A percentile compares a stretch with the other conserved stretches of the same genome.
Conservation (phyloP, 2,329 filamentous ascomycete genomes). For the Penicillium griseofulvum region DNA sequence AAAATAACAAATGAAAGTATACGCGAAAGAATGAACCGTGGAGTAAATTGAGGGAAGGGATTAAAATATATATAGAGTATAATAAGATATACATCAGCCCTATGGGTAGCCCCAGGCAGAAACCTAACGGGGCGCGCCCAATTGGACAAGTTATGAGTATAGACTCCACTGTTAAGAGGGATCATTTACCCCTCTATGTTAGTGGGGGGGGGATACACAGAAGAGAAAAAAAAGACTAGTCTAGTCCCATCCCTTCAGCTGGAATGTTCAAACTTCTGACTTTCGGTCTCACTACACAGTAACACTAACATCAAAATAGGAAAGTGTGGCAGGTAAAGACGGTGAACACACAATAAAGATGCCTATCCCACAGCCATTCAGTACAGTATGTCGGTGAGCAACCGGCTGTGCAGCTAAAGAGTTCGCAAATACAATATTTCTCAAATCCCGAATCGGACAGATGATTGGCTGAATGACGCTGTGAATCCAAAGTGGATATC, state of each 20-base stretch:
- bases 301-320: neutral
- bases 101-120: constrained; percentile 8
- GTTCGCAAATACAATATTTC: neutral
- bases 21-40: neutral
- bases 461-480: neutral
- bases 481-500: neutral
- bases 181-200: neutral
- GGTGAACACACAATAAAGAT: neutral
- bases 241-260: neutral
- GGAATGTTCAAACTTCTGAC: neutral
- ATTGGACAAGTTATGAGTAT: neutral
- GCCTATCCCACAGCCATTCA: neutral
- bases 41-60: neutral
- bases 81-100: constrained; percentile 2
- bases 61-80: neutral
- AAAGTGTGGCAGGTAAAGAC: neutral
- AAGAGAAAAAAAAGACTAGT: neutral
- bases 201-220: neutral
- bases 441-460: neutral
- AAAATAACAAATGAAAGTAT: neutral
- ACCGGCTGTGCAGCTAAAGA: neutral
- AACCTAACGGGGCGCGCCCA: constrained; percentile 8
- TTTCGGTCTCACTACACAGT: neutral
- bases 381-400: constrained; percentile 1
- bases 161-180: neutral